Conservation (phyloP, 192 early-diverging fungal genomes). For the Backusella liffmaniae region DNA sequence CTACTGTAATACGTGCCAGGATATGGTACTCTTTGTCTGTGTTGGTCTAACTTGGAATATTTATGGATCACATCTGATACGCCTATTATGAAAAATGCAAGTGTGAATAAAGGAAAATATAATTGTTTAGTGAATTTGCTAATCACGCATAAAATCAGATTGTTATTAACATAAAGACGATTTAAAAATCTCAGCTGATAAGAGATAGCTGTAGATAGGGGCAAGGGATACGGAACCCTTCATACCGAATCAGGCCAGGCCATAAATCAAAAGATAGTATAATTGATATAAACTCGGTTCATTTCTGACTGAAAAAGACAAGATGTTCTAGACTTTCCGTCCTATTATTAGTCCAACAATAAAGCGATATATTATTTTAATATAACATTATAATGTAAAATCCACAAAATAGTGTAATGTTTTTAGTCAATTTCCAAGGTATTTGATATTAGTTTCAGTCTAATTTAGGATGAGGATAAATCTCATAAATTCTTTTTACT, state of each 20-base stretch:
- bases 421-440: too few relatives aligned
- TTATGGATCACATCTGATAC: background rate
- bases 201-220: background rate
- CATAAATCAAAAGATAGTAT: background rate
- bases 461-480: too few relatives aligned
- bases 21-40: background rate
- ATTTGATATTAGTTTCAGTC: too few relatives aligned
- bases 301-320: background rate
- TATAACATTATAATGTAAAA: too few relatives aligned
- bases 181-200: background rate
- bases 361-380: background rate
- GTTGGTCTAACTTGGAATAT: background rate
- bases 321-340: background rate
- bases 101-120: background rate
- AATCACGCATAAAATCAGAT: background rate
- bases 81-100: background rate
- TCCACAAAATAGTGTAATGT: too few relatives aligned
- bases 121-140: background rate
- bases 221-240: background rate
- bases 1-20: background rate
- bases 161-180: background rate
- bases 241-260: background rate
- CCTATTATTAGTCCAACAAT: background rate
- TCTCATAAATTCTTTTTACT: too few relatives aligned
- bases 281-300: background rate